Evolutionary conservation across 208 protist genomes (phyloP), one percentile per base, ranked within the genome.

Genomic region (Crithidia sp.): DNA sequence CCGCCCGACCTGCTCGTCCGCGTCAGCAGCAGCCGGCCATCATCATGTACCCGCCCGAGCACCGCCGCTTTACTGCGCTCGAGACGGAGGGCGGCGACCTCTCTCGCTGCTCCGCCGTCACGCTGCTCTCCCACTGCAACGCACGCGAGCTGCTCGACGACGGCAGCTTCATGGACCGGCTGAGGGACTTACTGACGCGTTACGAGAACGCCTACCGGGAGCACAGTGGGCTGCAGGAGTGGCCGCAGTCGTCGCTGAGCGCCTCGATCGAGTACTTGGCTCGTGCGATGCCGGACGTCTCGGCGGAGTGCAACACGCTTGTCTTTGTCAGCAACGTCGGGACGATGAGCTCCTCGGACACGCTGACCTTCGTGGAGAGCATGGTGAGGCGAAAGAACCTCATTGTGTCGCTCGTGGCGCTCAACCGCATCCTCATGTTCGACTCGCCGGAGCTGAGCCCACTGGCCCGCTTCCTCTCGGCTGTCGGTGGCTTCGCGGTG

Each of bases 341-440:
- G 58, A 54, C 64, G n/a, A 68, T 67, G 36, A 66, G 36, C 16
- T 89, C 83, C 58, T 71, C 78, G 45, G 81, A 93, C 37, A 83
- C 77, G 3, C 50, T 91, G 47, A 69, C 83, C 14, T 89, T 95
- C 58, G 63, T 92, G 9, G 88, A 97, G 68, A 87, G 82, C 60
- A 74, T 76, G 40, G 88, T 95, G 49, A 80, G 85, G 8, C 85
- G 87, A 40, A 97, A 97, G 75, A 95, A 92, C 71, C 82, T 95
- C 56, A 95, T 97, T 49, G 50, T 95, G 2, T 95, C 91, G 19
- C 28, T 94, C 8, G 79, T 97, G 2, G 71, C 86, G 2, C 75
- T 94, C n/a, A 91, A 92, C 64, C 83, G 86, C 13, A 71, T 84
- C 10, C 67, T 88, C 44, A 66, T 80, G 45, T 81, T 89, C 47